Base-by-base conservation (phyloP, 176 grass and related monocot genomes). In the Chloris gayana region DNA sequence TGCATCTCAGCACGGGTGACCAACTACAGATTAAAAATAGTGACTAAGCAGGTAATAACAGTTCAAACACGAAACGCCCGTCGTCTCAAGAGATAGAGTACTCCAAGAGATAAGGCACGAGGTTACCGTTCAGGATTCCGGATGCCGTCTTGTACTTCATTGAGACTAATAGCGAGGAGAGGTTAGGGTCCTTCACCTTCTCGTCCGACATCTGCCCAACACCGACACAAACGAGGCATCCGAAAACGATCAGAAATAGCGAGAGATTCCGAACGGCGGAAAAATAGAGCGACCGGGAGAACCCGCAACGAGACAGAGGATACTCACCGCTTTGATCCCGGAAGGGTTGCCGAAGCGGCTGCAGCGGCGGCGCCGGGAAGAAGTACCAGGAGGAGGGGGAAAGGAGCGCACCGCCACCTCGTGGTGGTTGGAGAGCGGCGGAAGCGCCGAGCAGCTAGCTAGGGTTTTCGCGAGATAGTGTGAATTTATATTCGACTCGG, bases 101-200 rank as follows among this genome's bases (percentile, higher is more conserved):
- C n/a, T n/a, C n/a, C n/a, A n/a, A n/a, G n/a, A n/a, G n/a, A n/a
- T 8, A 17, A 13, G 21, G 45, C 2, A 9, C 27, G 21, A 85
- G 51, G 69, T 75, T 91, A 99, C 96, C 93, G 68, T 99, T 99
- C 22, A 95, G 78, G 82, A 99, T 99, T 47, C 95, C 96, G 11
- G 96, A 92, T 30, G 96, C 96, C 18, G 72, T 47, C 78, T 99
- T 99, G 72, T 99, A 99, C 86, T 99, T 99, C 96, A 22, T 88
- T 76, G 38, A n/a, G n/a, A n/a, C n/a, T n/a, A n/a, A n/a, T n/a
- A n/a, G n/a, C n/a, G 90, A 95, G 57, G 92, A 87, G 42, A 99
- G 96, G 82, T 99, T 92, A 75, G 95, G 77, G 86, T 99, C 96
- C 90, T 99, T 95, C 86, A 95, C 96, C 86, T 95, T 92, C 46